Evolutionary conservation across 345 rosid species (phyloP).

Genomic region (Erodium maritimum): DNA sequence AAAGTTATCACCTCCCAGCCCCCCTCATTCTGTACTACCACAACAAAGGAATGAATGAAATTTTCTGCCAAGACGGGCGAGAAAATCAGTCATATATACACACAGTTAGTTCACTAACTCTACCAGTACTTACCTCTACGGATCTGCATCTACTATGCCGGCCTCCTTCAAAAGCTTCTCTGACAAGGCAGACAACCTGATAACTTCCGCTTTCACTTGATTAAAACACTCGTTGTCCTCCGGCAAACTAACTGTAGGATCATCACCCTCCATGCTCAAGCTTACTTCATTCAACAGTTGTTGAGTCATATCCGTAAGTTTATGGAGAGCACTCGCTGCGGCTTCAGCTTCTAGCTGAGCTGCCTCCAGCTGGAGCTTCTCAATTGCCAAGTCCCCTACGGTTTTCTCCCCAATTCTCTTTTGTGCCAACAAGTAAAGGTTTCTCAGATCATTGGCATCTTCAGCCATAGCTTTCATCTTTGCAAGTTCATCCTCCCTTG

Average conservation of each 20-base stretch:
- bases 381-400: conserved; percentile 55
- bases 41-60: conserved; percentile 6
- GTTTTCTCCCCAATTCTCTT: conserved; percentile 55
- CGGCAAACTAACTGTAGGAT: conserved; percentile 5
- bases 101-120: conserved; percentile 13
- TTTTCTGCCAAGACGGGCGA: neutral
- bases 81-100: conserved; percentile 5
- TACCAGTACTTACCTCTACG: conserved; percentile 7
- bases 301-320: conserved; percentile 61
- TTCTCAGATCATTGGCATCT: conserved; percentile 52
- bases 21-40: neutral
- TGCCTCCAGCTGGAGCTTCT: conserved; percentile 75
- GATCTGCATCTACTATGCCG: conserved; percentile 26
- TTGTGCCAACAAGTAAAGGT: conserved; percentile 51
- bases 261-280: conserved; percentile 29
- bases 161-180: conserved; percentile 61
- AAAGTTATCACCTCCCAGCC: neutral
- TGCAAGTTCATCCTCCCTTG: conserved; percentile 40
- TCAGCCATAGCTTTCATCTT: conserved; percentile 38
- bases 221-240: conserved; percentile 28
- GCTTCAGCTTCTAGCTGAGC: conserved; percentile 77
- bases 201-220: conserved; percentile 41
- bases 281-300: conserved; percentile 40
- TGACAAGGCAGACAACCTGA: conserved; percentile 45
- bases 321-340: conserved; percentile 53